Evolutionary conservation across 176 grass and related monocot species (phyloP).

Genomic region (Puya raimondii): DNA sequence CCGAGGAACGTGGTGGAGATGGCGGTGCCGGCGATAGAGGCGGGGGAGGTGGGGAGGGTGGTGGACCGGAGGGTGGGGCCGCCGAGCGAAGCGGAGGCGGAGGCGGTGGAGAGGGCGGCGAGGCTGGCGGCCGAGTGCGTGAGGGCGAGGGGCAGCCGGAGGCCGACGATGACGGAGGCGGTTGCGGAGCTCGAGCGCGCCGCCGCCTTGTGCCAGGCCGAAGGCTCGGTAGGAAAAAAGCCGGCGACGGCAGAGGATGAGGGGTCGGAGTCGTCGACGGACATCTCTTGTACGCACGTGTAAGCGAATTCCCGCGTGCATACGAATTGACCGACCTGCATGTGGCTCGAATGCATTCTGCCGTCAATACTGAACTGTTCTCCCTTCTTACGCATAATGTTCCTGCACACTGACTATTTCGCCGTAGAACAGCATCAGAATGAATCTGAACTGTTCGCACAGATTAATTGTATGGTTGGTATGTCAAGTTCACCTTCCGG

Average conservation of each 20-base stretch:
- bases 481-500: too few relatives aligned
- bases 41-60: constrained; percentile 19
- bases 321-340: too few relatives aligned
- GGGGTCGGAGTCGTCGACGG: constrained; percentile 29
- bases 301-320: not conserved
- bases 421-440: too few relatives aligned
- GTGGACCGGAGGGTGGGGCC: constrained; percentile 40
- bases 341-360: too few relatives aligned
- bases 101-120: constrained; percentile 43
- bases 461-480: too few relatives aligned
- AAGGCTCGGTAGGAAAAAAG: not conserved
- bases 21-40: constrained; percentile 49
- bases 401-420: too few relatives aligned
- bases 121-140: constrained; percentile 67
- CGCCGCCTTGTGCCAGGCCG: constrained; percentile 33
- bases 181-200: constrained; percentile 74
- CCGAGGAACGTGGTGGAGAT: constrained; percentile 66
- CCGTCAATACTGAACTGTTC: too few relatives aligned
- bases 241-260: not conserved
- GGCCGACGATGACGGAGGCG: constrained; percentile 68
- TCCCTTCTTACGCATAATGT: too few relatives aligned
- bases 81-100: constrained; percentile 36
- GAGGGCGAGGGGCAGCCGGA: constrained; percentile 22
- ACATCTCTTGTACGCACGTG: constrained; percentile 31
- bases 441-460: too few relatives aligned